These are phyloP conservation scores for Raphanus sativus DNA, from an alignment of 345 rosid genomes.

Conservation along the genomic window DNA sequence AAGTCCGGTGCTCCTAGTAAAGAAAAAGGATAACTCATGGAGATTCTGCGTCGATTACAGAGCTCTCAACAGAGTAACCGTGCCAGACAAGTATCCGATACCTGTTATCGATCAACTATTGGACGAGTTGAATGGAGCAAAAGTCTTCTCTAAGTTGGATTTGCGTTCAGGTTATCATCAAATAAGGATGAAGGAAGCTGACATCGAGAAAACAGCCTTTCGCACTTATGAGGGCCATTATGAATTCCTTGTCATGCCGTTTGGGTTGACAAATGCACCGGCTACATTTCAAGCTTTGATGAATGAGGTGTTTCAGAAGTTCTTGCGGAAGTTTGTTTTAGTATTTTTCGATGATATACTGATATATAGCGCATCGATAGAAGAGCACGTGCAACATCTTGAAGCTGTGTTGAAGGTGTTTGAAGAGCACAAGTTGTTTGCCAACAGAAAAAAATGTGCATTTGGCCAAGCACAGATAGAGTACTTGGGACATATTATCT, in stretches of 20 bases:
- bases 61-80: background rate
- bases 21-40: background rate
- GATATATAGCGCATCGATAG: background rate
- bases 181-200: background rate
- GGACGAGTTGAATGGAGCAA: background rate
- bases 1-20: background rate
- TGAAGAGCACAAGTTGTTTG: background rate
- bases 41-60: too few relatives aligned
- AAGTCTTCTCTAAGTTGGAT: background rate
- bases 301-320: background rate
- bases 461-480: too few relatives aligned
- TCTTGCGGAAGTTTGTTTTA: too few relatives aligned
- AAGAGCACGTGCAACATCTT: background rate
- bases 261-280: background rate
- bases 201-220: background rate
- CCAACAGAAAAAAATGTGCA: too few relatives aligned
- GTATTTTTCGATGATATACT: background rate
- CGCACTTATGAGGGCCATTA: background rate
- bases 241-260: background rate
- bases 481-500: too few relatives aligned
- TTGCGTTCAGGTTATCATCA: background rate
- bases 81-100: background rate
- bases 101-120: background rate
- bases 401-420: background rate
- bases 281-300: background rate